Evolutionary conservation across 768 basidiomycete genomes (phyloP), one percentile per base, ranked within the genome.

Genomic region (Astraeus odoratus): DNA sequence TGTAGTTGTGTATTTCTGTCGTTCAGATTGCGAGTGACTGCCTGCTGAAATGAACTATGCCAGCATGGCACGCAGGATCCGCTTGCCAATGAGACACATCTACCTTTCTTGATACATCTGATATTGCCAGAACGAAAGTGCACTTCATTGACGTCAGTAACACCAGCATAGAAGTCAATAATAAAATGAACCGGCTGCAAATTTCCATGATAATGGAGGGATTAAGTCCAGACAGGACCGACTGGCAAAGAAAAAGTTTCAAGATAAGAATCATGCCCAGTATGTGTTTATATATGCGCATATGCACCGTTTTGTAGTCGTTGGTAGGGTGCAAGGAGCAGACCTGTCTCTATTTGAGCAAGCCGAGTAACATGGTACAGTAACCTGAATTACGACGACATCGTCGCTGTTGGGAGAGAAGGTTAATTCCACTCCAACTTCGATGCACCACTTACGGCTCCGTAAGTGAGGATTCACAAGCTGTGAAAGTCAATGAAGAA

Each of bases 91-190:
- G 13, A 33, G 29, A 46, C 5, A 18, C 19, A 53, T 65, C 46
- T 45, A 86, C 88, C 77, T 81, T 68, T 92, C 89, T 64, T 92
- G 89, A 51, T 87, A 85, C 41, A 82, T 76, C 56, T 92, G 89
- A 60, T 92, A 92, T 60, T 89, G 86, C 89, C 89, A 92, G 61
- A 92, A 92, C 3, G 88, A 86, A 46, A 91, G 76, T 4, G 89
- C 86, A 18, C 87, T 88, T 44, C 22, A 25, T 24, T 27, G 10
- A 4, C 36, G 58, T 40, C 49, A 50, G 37, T 40, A 26, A 36
- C 39, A 40, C 26, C 49, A 15, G 9, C 30, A 20, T 38, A 10
- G 13, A 16, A 42, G 24, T 13, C 25, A 39, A 47, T 36, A 18
- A 35, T 15, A 13, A 20, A 19, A 58, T 68, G 16, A 44, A 82